Base-by-base conservation (phyloP, 2,329 filamentous ascomycete genomes). In the Remersonia thermophila region DNA sequence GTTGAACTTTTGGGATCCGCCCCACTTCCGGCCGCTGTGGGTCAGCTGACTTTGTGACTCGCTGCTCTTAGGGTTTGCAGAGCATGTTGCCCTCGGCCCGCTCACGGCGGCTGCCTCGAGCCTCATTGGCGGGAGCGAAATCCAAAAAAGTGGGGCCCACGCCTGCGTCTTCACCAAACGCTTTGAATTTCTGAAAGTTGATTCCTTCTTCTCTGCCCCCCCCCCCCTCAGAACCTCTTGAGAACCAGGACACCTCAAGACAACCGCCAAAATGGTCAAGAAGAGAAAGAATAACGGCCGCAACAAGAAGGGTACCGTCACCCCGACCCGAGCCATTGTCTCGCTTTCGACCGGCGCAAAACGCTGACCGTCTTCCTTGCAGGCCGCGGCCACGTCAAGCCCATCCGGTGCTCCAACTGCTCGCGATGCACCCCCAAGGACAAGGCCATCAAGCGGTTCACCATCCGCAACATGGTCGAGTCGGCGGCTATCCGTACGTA, bases 381-480 rank as follows among this genome's bases (percentile, higher is more conserved):
- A 51, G 48, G 91, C 67, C 85, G 91, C 67, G 91, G 91, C 74
- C 89, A 96, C 78, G 86, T 93, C 72, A 98, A 98, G 80, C 93
- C 91, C 62, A 94, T 98, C 73, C 83, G 72, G 55, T 77, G 72
- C 71, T 71, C 66, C 66, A 77, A 77, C 71, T 77, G 72, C 72
- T 74, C 71, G 62, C 76, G 81, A 71, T 86, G 81, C 76, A 93
- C 83, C 45, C 87, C 87, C 66, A 98, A 98, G 82, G 91, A 98
- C 63, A 98, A 98, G 85, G 91, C 93, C 55, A 96, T 98, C 79
- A 98, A 98, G 86, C 80, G 91, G 72, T 98, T 98, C 78, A 98
- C 91, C 72, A 77, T 98, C 77, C 83, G 91, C 67, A 96, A 98
- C 83, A 98, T 98, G 91, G 91, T 98, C 55, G 91, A 98, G 74